A percentile compares a stretch with the other conserved stretches of the same genome.
phyloP scores from a whole-genome alignment of 2,329 filamentous ascomycete species.

The Ceratocystis huliohia region DNA sequence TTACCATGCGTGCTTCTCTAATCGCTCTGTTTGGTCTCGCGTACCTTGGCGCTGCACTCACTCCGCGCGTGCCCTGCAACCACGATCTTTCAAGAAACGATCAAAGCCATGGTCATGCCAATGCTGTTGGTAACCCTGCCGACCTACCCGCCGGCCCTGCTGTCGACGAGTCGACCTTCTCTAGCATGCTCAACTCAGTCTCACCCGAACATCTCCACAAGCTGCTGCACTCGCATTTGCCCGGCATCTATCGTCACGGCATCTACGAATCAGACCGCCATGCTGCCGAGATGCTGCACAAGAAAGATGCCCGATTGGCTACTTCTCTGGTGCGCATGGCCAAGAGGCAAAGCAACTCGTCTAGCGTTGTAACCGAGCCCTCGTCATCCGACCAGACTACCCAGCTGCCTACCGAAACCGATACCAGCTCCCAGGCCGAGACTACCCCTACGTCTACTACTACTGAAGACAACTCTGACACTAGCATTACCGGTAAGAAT shows the following conservation, averaged over 20 bases:
- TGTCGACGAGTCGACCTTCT: slow-evolving; percentile 12
- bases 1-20: slow-evolving; percentile 16
- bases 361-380: slow-evolving; percentile 26
- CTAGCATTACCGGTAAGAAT: slow-evolving; percentile 19
- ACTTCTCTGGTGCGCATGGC: slow-evolving; percentile 51
- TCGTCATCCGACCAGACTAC: slow-evolving; percentile 22
- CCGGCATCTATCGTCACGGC: slow-evolving; percentile 53
- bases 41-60: slow-evolving; percentile 11
- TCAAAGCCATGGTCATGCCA: background rate
- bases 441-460: slow-evolving; percentile 19
- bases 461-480: slow-evolving; percentile 26
- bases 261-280: slow-evolving; percentile 52
- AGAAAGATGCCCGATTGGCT: slow-evolving; percentile 48
- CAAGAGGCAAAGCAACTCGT: slow-evolving; percentile 40
- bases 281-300: slow-evolving; percentile 50
- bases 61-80: slow-evolving; percentile 10
- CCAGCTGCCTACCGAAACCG: slow-evolving; percentile 1
- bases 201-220: slow-evolving; percentile 51
- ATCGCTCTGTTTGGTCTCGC: slow-evolving; percentile 16
- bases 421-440: slow-evolving; percentile 19
- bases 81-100: background rate
- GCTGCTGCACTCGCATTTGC: slow-evolving; percentile 50
- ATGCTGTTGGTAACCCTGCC: slow-evolving; percentile 1
- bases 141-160: slow-evolving; percentile 5
- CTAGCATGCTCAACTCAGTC: slow-evolving; percentile 37